These are phyloP conservation scores for Articulospora tetracladia DNA, from an alignment of 495 filamentous ascomycete genomes.

Conservation along the genomic window DNA sequence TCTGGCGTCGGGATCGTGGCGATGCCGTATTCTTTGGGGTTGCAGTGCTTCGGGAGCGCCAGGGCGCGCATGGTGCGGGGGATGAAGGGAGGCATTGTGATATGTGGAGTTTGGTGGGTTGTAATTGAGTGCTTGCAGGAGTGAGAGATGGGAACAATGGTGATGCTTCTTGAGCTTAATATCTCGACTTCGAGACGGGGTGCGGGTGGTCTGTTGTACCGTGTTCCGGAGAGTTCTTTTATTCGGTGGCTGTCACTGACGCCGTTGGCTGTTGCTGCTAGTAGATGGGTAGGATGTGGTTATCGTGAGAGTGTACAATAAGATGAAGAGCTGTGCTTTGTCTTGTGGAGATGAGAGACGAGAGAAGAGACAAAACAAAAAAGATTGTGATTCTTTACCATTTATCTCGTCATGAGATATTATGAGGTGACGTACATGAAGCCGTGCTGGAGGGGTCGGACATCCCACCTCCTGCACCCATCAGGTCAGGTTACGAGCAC, in stretches of 20 bases:
- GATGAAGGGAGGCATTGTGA: constrained; percentile 15
- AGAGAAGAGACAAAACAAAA: neutral
- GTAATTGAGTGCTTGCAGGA: neutral
- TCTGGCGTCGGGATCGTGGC: constrained; percentile 38
- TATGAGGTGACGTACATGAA: neutral
- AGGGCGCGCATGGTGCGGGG: constrained; percentile 46
- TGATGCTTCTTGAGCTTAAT: neutral
- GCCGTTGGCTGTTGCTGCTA: neutral
- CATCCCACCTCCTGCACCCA: neutral
- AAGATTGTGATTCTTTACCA: neutral
- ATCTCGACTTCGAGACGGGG: neutral
- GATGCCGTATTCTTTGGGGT: constrained; percentile 40
- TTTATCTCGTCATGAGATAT: neutral
- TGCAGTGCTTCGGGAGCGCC: constrained; percentile 35
- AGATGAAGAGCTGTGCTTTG: neutral
- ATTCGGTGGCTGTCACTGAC: neutral
- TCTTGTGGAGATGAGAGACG: neutral
- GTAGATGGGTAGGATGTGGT: neutral
- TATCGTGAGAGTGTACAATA: neutral
- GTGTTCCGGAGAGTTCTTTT: neutral
- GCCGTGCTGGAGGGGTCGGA: neutral
- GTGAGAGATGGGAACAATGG: neutral
- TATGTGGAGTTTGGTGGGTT: neutral
- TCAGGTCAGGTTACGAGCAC: too few relatives aligned
- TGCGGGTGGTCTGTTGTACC: neutral